phyloP scores from a whole-genome alignment of 2,329 filamentous ascomycete species.

The Coniochaeta ligniaria region DNA sequence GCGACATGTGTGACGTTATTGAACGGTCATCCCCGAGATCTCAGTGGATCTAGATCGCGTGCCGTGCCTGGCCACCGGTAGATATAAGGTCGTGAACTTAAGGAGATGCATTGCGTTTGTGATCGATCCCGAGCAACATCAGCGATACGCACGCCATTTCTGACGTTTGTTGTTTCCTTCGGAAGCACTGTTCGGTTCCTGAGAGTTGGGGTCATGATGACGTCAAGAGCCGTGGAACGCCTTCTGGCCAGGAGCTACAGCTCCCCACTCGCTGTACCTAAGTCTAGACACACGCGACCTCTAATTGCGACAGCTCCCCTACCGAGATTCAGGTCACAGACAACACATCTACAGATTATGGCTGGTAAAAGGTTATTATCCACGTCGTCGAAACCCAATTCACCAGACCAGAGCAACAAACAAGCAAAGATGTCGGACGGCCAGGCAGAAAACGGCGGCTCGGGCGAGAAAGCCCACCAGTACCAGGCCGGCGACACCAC shows the following conservation, averaged over 20 bases:
- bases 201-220: background rate
- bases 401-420: background rate
- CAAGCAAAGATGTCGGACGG: slow-evolving; percentile 7
- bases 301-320: background rate
- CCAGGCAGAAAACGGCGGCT: slow-evolving; percentile 6
- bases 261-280: background rate
- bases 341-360: background rate
- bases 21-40: background rate
- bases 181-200: background rate
- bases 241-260: background rate
- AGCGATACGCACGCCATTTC: background rate
- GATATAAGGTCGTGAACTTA: background rate
- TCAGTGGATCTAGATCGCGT: background rate
- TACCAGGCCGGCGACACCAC: slow-evolving; percentile 16
- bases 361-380: background rate
- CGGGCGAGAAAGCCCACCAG: slow-evolving; percentile 15
- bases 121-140: background rate
- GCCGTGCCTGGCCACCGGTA: background rate
- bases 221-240: background rate
- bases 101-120: too few species aligned
- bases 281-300: background rate
- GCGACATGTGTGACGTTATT: slow-evolving; percentile 1
- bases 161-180: background rate
- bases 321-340: background rate
- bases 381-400: background rate